Base-by-base conservation (phyloP, 164 flowering plant species). In the Dillenia turbinata region DNA sequence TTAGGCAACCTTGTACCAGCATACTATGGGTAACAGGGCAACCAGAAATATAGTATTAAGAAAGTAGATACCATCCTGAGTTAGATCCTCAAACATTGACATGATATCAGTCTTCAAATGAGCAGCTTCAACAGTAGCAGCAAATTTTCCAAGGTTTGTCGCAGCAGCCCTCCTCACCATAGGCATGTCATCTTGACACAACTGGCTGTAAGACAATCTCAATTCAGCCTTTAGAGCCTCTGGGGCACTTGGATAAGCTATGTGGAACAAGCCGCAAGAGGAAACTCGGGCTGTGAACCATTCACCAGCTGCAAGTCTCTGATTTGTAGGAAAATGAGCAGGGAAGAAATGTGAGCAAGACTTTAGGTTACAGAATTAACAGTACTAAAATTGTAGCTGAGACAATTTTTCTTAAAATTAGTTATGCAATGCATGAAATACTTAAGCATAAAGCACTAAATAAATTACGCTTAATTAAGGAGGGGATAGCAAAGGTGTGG, bases 201-300 rank as follows among this genome's bases (percentile, higher is more conserved):
- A 74, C 62, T 94, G 98, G 62, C 82, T 77, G 69, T 87, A 94
- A 43, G 88, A 75, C n/a, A 89, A 60, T 59, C 96, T 69, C 17
- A 94, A 68, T 73, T 94, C 98, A 24, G 88, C 77, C 67, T 84
- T 94, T 67, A 85, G 59, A 63, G 61, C 53, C 68, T 94, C 98
- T 22, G 96, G 78, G 47, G 97, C 98, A 74, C 93, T 87, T 19
- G 97, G 90, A 66, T 94, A 94, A 26, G 95, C 97, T 75, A 91
- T 85, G 61, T 94, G 98, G 75, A 94, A 94, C 71, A 94, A 70
- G 16, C 98, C 98, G 70, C 98, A 94, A 1, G 98, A 79, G 7
- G 98, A 94, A 60, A 94, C 97, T 48, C 98, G 84, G 62, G 98
- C 97, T 49, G 99, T 91, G 70, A 94, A 94, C 99, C 99, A 94